Base-by-base conservation (phyloP, 2,329 filamentous ascomycete genomes). In the Ophiostoma sp. region DNA sequence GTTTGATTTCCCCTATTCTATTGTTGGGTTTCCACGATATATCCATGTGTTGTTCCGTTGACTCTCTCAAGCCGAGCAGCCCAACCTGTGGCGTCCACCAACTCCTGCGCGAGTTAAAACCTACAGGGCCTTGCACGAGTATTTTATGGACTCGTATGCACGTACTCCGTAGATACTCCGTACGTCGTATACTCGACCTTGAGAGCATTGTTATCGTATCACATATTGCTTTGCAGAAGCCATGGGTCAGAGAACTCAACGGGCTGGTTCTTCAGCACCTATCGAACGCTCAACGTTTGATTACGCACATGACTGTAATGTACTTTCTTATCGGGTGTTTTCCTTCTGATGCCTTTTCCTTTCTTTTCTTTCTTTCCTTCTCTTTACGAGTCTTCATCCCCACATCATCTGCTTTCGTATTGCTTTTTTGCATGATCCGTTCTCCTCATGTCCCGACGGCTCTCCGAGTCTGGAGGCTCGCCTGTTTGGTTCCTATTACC, bases 281-380 rank as follows among this genome's bases (percentile, higher is more conserved):
- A 27, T 27, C 27, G 27, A 27, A 27, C 27, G 27, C 27, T 1
- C 27, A 27, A 27, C n/a, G 16, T 52, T 18, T 60, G n/a, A 55
- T 55, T 9, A 55, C 14, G 55, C 55, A 49, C 45, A 60, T 38
- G 52, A 62, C n/a, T 62, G 60, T 62, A 40, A 52, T 58, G 16
- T 45, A 55, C 41, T 44, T 44, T 14, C 18, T 36, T 27, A 44
- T 44, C 11, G 7, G 7, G 42, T 44, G 7, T 36, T 38, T 38
- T 38, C 8, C n/a, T 58, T 38, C 8, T 38, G 1, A 14, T 58
- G 5, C 27, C 4, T 58, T 4, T 11, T 38, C 18, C 6, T 40
- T 16, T 60, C 3, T 38, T 40, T 4, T 40, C 55, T 60, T 38
- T 60, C 55, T 60, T 60, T 40, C 11, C 12, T 11, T 14, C 12